Evolutionary conservation across 2,329 filamentous ascomycete genomes (phyloP).

Genomic region (Lachnum nothofagi): DNA sequence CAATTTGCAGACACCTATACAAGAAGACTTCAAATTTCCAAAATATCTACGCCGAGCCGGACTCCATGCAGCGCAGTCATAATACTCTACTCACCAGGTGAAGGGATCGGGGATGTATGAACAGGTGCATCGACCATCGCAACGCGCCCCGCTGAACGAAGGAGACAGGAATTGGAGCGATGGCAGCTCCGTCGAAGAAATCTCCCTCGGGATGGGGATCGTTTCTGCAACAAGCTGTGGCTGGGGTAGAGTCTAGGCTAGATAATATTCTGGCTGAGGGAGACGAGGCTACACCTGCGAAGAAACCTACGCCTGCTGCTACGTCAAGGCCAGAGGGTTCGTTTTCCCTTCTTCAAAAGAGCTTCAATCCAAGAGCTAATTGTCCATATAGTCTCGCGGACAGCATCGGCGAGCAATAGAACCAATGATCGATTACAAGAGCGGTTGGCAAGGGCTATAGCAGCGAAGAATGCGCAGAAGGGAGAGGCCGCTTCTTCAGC

Average conservation of each 20-base stretch:
- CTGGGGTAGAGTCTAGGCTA: slow-evolving; percentile 85
- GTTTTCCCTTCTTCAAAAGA: too few relatives aligned
- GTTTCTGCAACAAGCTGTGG: slow-evolving; percentile 83
- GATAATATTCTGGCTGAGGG: slow-evolving; percentile 87
- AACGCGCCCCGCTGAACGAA: slow-evolving; percentile 17
- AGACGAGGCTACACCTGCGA: slow-evolving; percentile 43
- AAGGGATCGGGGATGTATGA: slow-evolving; percentile 24
- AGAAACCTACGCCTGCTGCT: slow-evolving; percentile 37
- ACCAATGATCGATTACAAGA: slow-evolving; percentile 83
- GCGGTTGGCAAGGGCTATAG: slow-evolving; percentile 80
- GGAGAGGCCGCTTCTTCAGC: slow-evolving; percentile 44
- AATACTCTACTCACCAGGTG: slow-evolving; percentile 8
- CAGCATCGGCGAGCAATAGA: slow-evolving; percentile 56
- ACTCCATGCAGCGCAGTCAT: not conserved
- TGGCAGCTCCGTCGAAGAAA: slow-evolving; percentile 35
- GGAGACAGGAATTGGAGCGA: slow-evolving; percentile 16
- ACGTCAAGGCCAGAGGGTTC: too few relatives aligned
- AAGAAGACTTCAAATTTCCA: not conserved
- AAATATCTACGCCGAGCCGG: not conserved
- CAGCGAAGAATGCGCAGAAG: slow-evolving; percentile 54
- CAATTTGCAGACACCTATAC: not conserved
- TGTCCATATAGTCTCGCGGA: slow-evolving; percentile 50
- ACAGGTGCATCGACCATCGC: slow-evolving; percentile 16
- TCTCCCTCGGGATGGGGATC: slow-evolving; percentile 67
- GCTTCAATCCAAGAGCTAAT: not conserved